Evolutionary conservation across 768 basidiomycete genomes (phyloP), one percentile per base, ranked within the genome.

Genomic region (Wakefieldia striispora): DNA sequence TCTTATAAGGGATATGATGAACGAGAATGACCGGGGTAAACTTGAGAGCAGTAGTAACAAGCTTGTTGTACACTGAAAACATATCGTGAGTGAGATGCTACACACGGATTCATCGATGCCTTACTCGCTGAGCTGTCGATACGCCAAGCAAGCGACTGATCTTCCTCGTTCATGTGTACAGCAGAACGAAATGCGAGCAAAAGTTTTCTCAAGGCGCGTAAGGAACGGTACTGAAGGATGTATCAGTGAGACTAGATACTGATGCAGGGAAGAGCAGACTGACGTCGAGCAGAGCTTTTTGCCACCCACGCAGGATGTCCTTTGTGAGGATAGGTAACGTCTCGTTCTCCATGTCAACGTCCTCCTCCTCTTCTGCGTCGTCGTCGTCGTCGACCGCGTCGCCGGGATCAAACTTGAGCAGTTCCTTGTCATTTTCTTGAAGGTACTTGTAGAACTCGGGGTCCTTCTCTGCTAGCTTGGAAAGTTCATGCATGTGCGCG

Each of bases 401-500:
- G 45, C 75, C 59, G 1, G 78, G 71, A 35, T 82, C 74, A 63
- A 98, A 98, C 4, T 91, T 78, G 3, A 99, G 76, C n/a, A 98
- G 74, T 47, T 93, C 94, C 50, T 76, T 74, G 69, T 99, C 97
- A 63, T 99, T 94, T 70, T 98, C 91, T 72, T 95, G 87, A 2
- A 99, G 77, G 65, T 95, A 99, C 70, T 95, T 92, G 85, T 83
- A 99, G 72, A 98, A 99, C 63, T 97, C 95, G n/a, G 95, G 95
- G 67, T 99, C 95, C 66, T 92, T 93, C 69, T 95, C 88, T 2
- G 91, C 91, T 31, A 99, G 80, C 63, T 89, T 85, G 34, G 89
- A 84, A 13, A 99, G 79, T 47, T 95, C 89, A 39, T 83, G 68
- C 51, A 92, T 72, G 74, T 97, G 95, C 5, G 75, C 69, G 45